These are phyloP conservation scores for Neofusicoccum umdonicola DNA, from an alignment of 2,329 filamentous ascomycete species.

Conservation along the genomic window DNA sequence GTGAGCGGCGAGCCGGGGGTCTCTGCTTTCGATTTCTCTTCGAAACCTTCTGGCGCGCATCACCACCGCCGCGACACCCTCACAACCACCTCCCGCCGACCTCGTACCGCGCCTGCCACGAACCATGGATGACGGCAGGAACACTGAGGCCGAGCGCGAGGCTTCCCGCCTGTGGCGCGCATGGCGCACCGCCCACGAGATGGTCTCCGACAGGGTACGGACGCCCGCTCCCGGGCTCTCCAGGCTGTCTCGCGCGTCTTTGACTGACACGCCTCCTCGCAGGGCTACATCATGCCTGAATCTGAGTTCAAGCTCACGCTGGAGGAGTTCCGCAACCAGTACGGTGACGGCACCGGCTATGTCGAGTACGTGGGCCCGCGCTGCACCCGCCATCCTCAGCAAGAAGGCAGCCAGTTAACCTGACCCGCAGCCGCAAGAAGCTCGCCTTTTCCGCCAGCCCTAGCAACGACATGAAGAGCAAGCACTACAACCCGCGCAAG, in stretches of 20 bases:
- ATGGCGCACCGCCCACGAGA: conserved; percentile 90
- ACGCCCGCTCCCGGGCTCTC: not conserved
- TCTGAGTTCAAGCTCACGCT: conserved; percentile 85
- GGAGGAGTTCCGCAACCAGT: conserved; percentile 73
- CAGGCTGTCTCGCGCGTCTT: not conserved
- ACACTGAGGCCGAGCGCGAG: conserved; percentile 28
- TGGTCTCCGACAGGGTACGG: conserved; percentile 84
- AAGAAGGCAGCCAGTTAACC: not conserved
- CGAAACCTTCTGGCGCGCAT: conserved; percentile 4
- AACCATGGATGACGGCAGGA: conserved; percentile 23
- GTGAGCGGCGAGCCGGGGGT: conserved; percentile 18
- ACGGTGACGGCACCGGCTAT: conserved; percentile 68
- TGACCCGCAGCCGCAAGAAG: conserved; percentile 63
- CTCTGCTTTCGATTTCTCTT: conserved; percentile 18
- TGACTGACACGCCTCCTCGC: conserved; percentile 16
- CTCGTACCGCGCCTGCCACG: conserved; percentile 13
- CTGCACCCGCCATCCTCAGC: not conserved
- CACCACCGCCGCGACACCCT: conserved; percentile 3
- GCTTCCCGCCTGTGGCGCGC: conserved; percentile 79
- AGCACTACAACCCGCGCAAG: conserved; percentile 73
- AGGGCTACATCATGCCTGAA: conserved; percentile 93
- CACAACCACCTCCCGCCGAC: not conserved
- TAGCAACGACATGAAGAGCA: conserved; percentile 77
- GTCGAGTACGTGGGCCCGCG: conserved; percentile 62
- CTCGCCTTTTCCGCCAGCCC: conserved; percentile 89